These are phyloP conservation scores for Rugonectria rugulosa DNA, from an alignment of 2,329 filamentous ascomycete genomes.

Conservation along the genomic window DNA sequence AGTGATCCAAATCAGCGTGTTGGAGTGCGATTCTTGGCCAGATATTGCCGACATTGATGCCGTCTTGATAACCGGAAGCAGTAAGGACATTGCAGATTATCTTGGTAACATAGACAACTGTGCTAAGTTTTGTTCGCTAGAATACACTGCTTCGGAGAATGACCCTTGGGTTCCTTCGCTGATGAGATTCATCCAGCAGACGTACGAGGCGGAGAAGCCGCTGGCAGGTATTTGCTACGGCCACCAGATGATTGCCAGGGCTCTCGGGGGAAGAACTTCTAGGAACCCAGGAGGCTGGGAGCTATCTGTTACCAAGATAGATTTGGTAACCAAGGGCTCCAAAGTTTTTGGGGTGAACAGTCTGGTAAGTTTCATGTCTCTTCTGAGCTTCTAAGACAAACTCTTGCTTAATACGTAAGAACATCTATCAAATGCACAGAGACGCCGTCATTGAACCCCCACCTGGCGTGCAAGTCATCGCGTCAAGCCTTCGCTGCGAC, in stretches of 20 bases:
- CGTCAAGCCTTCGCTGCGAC: slow-evolving; percentile 13
- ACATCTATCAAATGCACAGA: slow-evolving; percentile 20
- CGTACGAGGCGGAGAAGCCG: slow-evolving; percentile 18
- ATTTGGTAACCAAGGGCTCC: slow-evolving; percentile 4
- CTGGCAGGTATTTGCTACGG: slow-evolving; percentile 28
- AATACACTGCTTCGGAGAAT: slow-evolving; percentile 19
- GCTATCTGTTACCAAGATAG: slow-evolving; percentile 8
- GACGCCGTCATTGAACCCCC: slow-evolving; percentile 17
- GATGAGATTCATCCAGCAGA: slow-evolving; percentile 10
- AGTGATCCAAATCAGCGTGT: slow-evolving; percentile 7
- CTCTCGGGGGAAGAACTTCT: slow-evolving; percentile 18
- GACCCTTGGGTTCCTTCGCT: slow-evolving; percentile 19
- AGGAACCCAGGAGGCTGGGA: slow-evolving; percentile 25
- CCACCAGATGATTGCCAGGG: slow-evolving; percentile 28
- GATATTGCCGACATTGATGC: slow-evolving; percentile 18
- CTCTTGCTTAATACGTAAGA: neutral
- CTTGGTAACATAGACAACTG: neutral
- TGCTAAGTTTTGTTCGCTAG: neutral
- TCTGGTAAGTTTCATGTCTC: slow-evolving; percentile 6
- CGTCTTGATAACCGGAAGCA: slow-evolving; percentile 23
- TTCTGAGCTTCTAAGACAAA: neutral
- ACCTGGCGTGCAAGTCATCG: slow-evolving; percentile 15
- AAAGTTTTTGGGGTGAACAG: slow-evolving; percentile 12
- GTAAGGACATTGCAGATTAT: too few species aligned
- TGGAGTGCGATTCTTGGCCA: slow-evolving; percentile 7